phyloP scores from a whole-genome alignment of 2,329 filamentous ascomycete genomes.

The Alternaria sp. region DNA sequence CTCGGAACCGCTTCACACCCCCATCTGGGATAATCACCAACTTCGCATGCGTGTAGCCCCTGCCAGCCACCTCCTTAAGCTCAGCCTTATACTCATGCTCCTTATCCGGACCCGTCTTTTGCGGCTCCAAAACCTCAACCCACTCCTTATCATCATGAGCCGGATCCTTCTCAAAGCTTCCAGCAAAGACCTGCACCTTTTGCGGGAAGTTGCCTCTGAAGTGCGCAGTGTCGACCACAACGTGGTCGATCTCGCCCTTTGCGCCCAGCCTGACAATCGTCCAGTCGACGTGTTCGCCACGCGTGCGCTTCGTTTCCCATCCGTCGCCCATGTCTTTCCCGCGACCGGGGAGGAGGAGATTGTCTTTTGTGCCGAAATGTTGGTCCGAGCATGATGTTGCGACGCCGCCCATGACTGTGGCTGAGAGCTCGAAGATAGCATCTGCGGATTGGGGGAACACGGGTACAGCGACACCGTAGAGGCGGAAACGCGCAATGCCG shows the following conservation, averaged over 20 bases:
- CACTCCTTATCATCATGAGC: constrained; percentile 65
- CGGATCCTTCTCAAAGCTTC: constrained; percentile 64
- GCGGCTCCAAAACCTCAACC: constrained; percentile 69
- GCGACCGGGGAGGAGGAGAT: constrained; percentile 77
- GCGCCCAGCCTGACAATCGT: constrained; percentile 76
- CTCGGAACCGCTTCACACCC: constrained; percentile 84
- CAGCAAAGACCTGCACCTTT: constrained; percentile 70
- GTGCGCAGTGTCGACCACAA: constrained; percentile 81
- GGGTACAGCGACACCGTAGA: constrained; percentile 77
- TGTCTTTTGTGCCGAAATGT: constrained; percentile 83
- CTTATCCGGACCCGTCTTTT: constrained; percentile 73
- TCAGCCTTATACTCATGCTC: constrained; percentile 68
- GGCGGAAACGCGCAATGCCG: constrained; percentile 79
- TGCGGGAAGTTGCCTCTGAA: constrained; percentile 86
- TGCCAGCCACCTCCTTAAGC: constrained; percentile 59
- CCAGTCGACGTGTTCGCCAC: constrained; percentile 80
- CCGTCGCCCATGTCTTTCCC: constrained; percentile 88
- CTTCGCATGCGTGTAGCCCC: constrained; percentile 80
- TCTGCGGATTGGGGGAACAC: constrained; percentile 72
- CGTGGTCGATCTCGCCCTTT: constrained; percentile 66
- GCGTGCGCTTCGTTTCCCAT: constrained; percentile 81
- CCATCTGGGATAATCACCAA: constrained; percentile 93
- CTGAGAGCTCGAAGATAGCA: constrained; percentile 75
- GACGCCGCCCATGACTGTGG: constrained; percentile 78
- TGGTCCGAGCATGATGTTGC: constrained; percentile 80